These are phyloP conservation scores for Raffaelea arxii DNA, from an alignment of 2,329 filamentous ascomycete species.

Conservation along the genomic window DNA sequence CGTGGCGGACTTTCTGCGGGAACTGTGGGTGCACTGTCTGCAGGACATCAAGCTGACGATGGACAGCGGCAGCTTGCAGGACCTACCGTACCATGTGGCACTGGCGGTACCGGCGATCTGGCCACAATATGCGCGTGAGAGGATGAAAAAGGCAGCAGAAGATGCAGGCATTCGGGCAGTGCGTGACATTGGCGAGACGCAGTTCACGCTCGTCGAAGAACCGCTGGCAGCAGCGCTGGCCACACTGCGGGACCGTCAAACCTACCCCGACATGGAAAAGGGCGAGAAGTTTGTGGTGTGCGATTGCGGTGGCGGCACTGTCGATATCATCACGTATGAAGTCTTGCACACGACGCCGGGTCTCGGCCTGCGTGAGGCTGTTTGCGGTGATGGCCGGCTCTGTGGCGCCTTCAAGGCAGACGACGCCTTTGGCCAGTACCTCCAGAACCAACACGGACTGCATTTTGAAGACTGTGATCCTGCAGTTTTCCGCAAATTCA, in stretches of 20 bases:
- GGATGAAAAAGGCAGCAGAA: constrained; percentile 26
- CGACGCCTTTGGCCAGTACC: constrained; percentile 33
- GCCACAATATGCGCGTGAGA: constrained; percentile 25
- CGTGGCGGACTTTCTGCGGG: constrained; percentile 21
- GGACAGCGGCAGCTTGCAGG: not conserved
- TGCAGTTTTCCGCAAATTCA: constrained; percentile 31
- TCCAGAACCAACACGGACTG: constrained; percentile 32
- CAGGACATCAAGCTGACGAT: constrained; percentile 15
- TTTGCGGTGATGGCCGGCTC: constrained; percentile 36
- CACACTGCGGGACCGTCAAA: constrained; percentile 21
- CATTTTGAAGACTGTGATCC: constrained; percentile 32
- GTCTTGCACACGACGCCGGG: constrained; percentile 18
- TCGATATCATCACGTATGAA: constrained; percentile 42
- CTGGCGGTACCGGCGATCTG: constrained; percentile 37
- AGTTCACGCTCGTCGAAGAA: constrained; percentile 27
- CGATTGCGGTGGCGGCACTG: constrained; percentile 23
- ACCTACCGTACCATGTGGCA: constrained; percentile 24
- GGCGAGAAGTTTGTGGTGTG: constrained; percentile 18
- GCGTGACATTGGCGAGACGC: constrained; percentile 18
- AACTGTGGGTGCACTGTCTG: constrained; percentile 22
- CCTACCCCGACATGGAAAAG: constrained; percentile 6
- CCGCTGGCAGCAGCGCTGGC: constrained; percentile 35
- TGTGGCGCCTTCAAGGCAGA: constrained; percentile 42
- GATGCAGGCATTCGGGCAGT: constrained; percentile 25
- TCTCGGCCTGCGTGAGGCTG: constrained; percentile 39